These are phyloP conservation scores for Hexamita inflata DNA, from an alignment of 208 protist species.

Conservation along the genomic window DNA sequence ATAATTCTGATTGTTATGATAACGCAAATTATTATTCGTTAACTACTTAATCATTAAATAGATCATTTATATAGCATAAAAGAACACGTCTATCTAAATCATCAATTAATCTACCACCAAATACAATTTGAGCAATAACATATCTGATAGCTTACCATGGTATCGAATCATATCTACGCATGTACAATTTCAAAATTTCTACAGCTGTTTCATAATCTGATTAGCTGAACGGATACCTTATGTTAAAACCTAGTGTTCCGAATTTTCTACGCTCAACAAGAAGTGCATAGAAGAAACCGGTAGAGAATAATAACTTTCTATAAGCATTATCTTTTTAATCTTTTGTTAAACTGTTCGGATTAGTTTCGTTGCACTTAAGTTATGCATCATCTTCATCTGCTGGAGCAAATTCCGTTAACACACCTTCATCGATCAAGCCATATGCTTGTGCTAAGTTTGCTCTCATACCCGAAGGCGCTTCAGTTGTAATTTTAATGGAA, in stretches of 20 bases:
- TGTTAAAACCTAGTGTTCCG: slow-evolving; percentile 87
- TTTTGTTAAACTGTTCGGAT: slow-evolving; percentile 25
- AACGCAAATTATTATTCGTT: slow-evolving; percentile 63
- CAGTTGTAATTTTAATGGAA: slow-evolving; percentile 91
- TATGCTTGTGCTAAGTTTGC: slow-evolving; percentile 84
- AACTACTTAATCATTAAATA: slow-evolving; percentile 65
- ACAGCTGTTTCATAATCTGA: slow-evolving; percentile 75
- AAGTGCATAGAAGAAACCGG: slow-evolving; percentile 90
- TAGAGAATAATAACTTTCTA: slow-evolving; percentile 75
- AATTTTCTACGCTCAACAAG: slow-evolving; percentile 92
- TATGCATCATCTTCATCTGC: slow-evolving; percentile 34
- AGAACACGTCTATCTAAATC: slow-evolving; percentile 83
- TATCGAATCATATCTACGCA: slow-evolving; percentile 74
- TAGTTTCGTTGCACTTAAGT: slow-evolving; percentile 51
- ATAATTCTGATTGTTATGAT: slow-evolving; percentile 52
- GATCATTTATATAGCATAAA: slow-evolving; percentile 82
- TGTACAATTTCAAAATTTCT: slow-evolving; percentile 70
- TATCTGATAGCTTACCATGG: slow-evolving; percentile 87
- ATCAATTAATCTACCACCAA: slow-evolving; percentile 91
- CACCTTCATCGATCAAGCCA: slow-evolving; percentile 64
- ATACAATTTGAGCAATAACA: slow-evolving; percentile 85
- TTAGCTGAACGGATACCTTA: slow-evolving; percentile 90
- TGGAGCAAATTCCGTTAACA: slow-evolving; percentile 56
- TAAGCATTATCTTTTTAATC: slow-evolving; percentile 53
- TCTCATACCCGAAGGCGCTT: slow-evolving; percentile 86